A percentile compares a stretch with the other conserved stretches of the same genome.
These are phyloP conservation scores for Primulina eburnea DNA, from an alignment of 257 asterid species.

Conservation along the genomic window DNA sequence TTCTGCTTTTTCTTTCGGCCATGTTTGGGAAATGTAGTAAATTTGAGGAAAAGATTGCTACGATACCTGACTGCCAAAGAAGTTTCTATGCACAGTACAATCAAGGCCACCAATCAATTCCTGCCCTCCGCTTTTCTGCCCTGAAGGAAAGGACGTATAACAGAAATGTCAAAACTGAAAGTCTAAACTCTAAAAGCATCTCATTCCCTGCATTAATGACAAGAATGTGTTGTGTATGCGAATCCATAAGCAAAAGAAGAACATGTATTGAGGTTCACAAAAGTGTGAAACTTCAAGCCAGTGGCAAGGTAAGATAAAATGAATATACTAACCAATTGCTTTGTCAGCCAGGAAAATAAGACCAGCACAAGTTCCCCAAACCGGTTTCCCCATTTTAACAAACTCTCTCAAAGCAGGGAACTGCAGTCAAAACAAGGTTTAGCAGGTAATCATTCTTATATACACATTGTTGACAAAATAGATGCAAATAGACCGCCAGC, in stretches of 20 bases:
- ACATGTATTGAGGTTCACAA: background rate
- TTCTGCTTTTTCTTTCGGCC: conserved; percentile 8
- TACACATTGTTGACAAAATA: background rate
- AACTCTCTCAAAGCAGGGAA: conserved; percentile 94
- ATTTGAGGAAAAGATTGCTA: conserved; percentile 16
- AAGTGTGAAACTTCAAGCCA: conserved; percentile 12
- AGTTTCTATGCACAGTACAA: conserved; percentile 86
- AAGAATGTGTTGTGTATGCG: background rate
- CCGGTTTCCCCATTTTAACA: conserved; percentile 89
- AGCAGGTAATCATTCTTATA: conserved; percentile 7
- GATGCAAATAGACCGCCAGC: background rate
- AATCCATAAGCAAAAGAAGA: conserved; percentile 4
- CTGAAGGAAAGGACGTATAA: conserved; percentile 40
- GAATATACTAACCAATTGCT: conserved; percentile 57
- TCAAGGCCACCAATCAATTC: conserved; percentile 93
- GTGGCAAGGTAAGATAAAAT: conserved; percentile 1
- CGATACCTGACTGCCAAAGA: conserved; percentile 86
- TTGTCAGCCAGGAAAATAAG: conserved; percentile 89
- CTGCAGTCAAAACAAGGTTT: conserved; percentile 41
- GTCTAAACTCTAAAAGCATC: background rate
- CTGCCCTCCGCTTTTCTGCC: conserved; percentile 93
- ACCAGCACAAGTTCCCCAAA: conserved; percentile 99
- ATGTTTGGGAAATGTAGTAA: background rate
- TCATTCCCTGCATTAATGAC: background rate
- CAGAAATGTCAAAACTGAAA: conserved; percentile 25